Evolutionary conservation across 2,329 filamentous ascomycete genomes (phyloP), one percentile per base, ranked within the genome.

Genomic region (Sclerotinia spermophila): DNA sequence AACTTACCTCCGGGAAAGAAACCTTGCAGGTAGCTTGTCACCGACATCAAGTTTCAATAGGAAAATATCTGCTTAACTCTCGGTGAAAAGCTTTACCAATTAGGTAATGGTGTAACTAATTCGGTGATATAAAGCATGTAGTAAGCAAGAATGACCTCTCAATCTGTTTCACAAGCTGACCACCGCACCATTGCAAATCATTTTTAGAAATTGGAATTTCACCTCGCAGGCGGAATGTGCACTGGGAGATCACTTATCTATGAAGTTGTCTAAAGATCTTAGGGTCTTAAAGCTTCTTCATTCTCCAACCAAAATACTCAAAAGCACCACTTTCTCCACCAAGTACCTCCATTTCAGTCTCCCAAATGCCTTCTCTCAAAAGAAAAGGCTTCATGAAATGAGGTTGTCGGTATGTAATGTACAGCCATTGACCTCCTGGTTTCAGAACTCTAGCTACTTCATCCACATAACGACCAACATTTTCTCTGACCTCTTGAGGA

Each of bases 331-430:
- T 56, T 24, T 61, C 67, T 19, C 58, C 67, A 33, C 67, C 58
- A 27, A 69, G 58, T 30, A 35, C 27, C 35, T 69, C 56, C 42
- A 69, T 62, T 33, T 61, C 42, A 5, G 40, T 38, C 19, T 45
- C 51, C 67, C 67, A 56, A 21, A 59, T 51, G 33, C 42, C 67
- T 13, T 60, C 56, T 40, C 67, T 38, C n/a, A 24, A 48, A 5
- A 70, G 76, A 27, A 86, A 76, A 19, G 83, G 83, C 74, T 78
- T 81, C 60, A 87, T 82, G 72, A 87, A 87, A 76, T 86, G 85
- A 19, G 84, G 84, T 71, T 87, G 86, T 51, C 85, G 79, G 74
- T 83, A 88, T 0, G 86, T 86, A 53, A 88, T 80, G 74, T 84
- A 86, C 1, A 87, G 78, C 74, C 86, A 86, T 4, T 80, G 73